Percentiles rank a stretch among this genome's conserved stretches.
Evolutionary conservation across 805 yeast species (phyloP).

Genomic region (Metschnikowia bowlesiae): DNA sequence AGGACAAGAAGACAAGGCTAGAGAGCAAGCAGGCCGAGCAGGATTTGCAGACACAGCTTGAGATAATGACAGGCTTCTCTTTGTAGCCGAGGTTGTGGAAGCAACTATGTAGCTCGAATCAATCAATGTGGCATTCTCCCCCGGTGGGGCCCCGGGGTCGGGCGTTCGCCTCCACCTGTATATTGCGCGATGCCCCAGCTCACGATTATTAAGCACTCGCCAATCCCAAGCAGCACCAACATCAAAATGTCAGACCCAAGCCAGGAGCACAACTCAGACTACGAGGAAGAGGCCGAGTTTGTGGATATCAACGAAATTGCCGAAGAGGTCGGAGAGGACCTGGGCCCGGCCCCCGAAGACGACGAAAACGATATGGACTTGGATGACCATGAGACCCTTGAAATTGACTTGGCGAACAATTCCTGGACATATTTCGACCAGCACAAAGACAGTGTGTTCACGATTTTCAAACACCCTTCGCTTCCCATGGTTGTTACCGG

Average conservation of each 20-base stretch:
- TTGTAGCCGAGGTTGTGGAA: not conserved
- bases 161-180: not conserved
- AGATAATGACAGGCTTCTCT: conserved; percentile 37
- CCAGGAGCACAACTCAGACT: conserved; percentile 7
- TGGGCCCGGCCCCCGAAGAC: conserved; percentile 32
- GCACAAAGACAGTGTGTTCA: conserved; percentile 83
- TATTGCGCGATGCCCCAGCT: conserved; percentile 4
- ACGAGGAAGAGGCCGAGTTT: conserved; percentile 27
- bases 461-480: conserved; percentile 77
- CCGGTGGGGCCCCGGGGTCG: not conserved
- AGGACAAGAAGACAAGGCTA: conserved; percentile 30
- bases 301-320: conserved; percentile 43
- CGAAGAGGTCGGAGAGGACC: conserved; percentile 27
- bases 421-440: conserved; percentile 85
- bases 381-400: conserved; percentile 44
- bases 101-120: not conserved
- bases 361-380: conserved; percentile 41
- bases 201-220: conserved; percentile 1
- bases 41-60: conserved; percentile 44
- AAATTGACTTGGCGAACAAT: conserved; percentile 85
- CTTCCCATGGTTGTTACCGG: conserved; percentile 88
- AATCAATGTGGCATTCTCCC: not conserved
- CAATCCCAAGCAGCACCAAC: not conserved
- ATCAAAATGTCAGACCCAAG: conserved; percentile 13
- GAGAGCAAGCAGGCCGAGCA: conserved; percentile 31